Evolutionary conservation across 2,329 filamentous ascomycete species (phyloP).

Genomic region (Cladophialophora chaetospira): DNA sequence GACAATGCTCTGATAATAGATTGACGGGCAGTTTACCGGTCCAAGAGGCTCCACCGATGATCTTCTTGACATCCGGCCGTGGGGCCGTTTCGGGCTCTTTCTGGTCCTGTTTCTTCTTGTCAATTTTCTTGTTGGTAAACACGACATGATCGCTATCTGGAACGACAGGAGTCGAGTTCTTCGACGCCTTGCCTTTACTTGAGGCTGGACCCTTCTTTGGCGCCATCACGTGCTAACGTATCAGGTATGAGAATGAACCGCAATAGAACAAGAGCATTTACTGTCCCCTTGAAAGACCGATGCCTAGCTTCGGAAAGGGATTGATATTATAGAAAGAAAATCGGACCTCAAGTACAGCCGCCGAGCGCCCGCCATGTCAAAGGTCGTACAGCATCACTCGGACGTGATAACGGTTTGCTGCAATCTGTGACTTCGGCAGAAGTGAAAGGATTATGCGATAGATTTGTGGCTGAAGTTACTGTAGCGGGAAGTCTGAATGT

Average conservation of each 20-base stretch:
- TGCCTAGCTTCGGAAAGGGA: background rate
- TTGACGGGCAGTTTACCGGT: conserved; percentile 96
- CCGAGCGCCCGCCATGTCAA: background rate
- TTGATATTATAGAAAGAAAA: background rate
- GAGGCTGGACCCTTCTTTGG: conserved; percentile 30
- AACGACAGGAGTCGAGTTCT: conserved; percentile 20
- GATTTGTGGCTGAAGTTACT: too few species aligned
- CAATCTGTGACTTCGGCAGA: background rate
- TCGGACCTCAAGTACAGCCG: background rate
- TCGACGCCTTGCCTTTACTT: conserved; percentile 21
- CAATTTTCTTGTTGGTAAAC: conserved; percentile 33
- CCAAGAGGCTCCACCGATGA: conserved; percentile 95
- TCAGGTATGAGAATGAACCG: background rate
- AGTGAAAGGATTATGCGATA: background rate
- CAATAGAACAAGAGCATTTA: background rate
- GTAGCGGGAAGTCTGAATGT: too few species aligned
- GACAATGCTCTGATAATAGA: conserved; percentile 88
- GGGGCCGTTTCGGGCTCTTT: conserved; percentile 39
- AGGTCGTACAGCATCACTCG: background rate
- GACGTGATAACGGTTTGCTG: background rate
- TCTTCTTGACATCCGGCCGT: conserved; percentile 65
- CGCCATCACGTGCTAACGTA: conserved; percentile 18
- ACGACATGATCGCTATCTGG: conserved; percentile 37
- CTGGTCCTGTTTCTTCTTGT: conserved; percentile 35
- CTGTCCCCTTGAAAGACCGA: background rate